Base-by-base conservation (phyloP, 2,329 filamentous ascomycete genomes). In the Colletotrichum agaves region DNA sequence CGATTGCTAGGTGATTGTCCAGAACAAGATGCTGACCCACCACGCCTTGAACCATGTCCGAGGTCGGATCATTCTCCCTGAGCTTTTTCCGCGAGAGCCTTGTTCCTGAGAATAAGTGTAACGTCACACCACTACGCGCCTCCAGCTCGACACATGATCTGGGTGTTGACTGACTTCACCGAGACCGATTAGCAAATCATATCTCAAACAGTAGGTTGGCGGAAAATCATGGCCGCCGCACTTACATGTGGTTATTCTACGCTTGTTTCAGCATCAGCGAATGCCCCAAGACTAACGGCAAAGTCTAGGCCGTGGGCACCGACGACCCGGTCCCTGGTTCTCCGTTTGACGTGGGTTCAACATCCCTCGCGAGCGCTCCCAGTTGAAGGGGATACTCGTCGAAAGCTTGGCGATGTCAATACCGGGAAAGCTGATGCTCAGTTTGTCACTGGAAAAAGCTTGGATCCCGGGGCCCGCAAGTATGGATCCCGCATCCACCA, bases 41-140 rank as follows among this genome's bases (percentile, higher is more conserved):
- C 21, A 17, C 15, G 5, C n/a, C 19, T 71, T 44, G 71, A 10
- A 72, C 19, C 10, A 70, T 62, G 23, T 67, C 50, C 19, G 71
- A 31, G 4, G n/a, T 55, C 19, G 71, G 71, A 63, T 71, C 70
- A 12, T 39, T 50, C 39, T 57, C 37, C 7, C 72, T 46, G 21
- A 73, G 52, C 31, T 60, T 50, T 50, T 8, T 59, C 63, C 23
- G 71, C 43, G 2, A 69, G 53, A 6, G 37, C 55, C 70, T 70
- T 71, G 10, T 56, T 63, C 21, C 68, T 70, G 6, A 35, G 39
- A 5, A 50, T 21, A 5, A 53, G 47, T 8, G 67, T 39, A 44
- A 71, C 71, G 6, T 73, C 71, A 21, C 63, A 46, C 71, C 71
- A 73, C 27, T 71, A 72, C 2, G 71, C 71, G 4, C 70, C 71